Evolutionary conservation across 768 basidiomycete species (phyloP), one percentile per base, ranked within the genome.

Genomic region (Naematelia encephala): DNA sequence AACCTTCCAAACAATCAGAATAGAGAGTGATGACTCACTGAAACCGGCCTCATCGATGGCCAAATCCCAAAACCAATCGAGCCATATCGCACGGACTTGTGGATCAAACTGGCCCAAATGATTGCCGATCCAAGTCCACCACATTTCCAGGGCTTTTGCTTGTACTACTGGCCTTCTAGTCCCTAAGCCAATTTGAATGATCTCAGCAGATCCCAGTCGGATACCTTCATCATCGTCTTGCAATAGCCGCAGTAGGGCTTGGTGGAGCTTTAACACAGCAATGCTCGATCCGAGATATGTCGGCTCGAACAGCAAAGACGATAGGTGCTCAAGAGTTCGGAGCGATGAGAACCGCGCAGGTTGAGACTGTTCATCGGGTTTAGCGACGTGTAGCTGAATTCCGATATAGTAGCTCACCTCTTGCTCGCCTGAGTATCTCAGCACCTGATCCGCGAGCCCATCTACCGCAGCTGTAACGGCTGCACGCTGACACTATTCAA

Each of bases 201-300:
- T 66, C 1, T 45, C 51, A 11, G 56, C 48, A 1, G 70, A 62
- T 3, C 54, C 62, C 11, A 43, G n/a, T 23, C 72, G 66, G 30
- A 76, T 63, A 21, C 68, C 70, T 22, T 72, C 72, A 49, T 76
- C 72, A 53, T 76, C 74, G 47, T 76, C 74, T 44, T 72, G 65
- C 3, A 76, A 43, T 1, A 72, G 51, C 13, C 66, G 45, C 1
- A 66, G 39, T 3, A 71, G 57, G n/a, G 61, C 23, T 30, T 54
- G 52, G 43, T 69, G 69, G 4, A 68, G 50, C 12, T 22, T 23
- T 5, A 63, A 25, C 8, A 43, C 34, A 22, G 46, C 11, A 2
- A 12, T 1, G 22, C 16, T 5, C n/a, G 42, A 25, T 10, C 23
- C 25, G 5, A 46, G 13, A 28, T 5, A 16, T 8, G 3, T 14